A percentile compares a stretch with the other conserved stretches of the same genome.
phyloP scores from a whole-genome alignment of 345 rosid genomes.

The Punica granatum region DNA sequence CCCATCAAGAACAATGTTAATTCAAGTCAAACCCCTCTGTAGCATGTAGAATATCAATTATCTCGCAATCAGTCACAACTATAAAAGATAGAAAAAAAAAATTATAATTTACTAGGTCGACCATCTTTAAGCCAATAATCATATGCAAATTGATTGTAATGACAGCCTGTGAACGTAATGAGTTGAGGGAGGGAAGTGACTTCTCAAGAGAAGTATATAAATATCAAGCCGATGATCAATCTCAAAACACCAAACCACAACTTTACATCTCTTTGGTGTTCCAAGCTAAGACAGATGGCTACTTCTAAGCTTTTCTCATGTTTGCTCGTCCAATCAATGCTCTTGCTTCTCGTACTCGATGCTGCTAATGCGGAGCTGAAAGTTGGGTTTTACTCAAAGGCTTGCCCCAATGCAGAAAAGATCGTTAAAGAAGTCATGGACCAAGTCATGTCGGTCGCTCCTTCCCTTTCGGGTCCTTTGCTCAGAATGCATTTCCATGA shows the following conservation, averaged over 20 bases:
- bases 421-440: conserved; percentile 23
- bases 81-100: neutral
- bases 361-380: conserved; percentile 18
- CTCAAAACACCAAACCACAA: neutral
- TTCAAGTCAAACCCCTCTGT: neutral
- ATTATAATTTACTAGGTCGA: neutral
- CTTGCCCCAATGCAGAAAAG: conserved; percentile 47
- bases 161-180: neutral
- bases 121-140: neutral
- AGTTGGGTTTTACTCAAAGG: conserved; percentile 45
- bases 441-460: conserved; percentile 29
- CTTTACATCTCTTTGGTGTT: neutral
- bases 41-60: neutral
- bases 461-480: conserved; percentile 48
- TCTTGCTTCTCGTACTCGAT: conserved; percentile 21
- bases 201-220: neutral
- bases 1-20: neutral
- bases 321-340: conserved; percentile 7
- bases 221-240: neutral
- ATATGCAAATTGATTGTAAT: neutral
- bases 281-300: conserved; percentile 22
- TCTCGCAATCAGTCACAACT: neutral
- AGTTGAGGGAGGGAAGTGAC: neutral
- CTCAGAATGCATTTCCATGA: conserved; percentile 79
- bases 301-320: conserved; percentile 15